Evolutionary conservation across 1,284 basidiomycete genomes (phyloP), one percentile per base, ranked within the genome.

Genomic region (Pseudozyma thailandica): DNA sequence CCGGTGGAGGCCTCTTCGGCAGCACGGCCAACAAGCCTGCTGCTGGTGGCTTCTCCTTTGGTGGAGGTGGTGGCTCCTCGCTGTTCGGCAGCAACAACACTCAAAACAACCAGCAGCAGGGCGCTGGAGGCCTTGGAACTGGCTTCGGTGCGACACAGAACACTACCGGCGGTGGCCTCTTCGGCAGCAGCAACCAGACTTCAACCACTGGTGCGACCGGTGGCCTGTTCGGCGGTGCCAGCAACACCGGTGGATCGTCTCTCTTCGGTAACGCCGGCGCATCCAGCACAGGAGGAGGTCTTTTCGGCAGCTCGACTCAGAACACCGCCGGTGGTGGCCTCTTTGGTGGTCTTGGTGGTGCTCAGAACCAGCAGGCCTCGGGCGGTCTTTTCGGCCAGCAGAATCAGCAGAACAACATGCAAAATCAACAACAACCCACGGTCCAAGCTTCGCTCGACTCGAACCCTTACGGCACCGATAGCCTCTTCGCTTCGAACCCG

Each of bases 381-480:
- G 57, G 57, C 20, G 56, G 66, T 21, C 55, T 72, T 18, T 70
- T 75, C 37, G 64, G 68, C 30, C 51, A 61, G 43, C 76, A 56
- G 50, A 68, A 73, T 37, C 77, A 76, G 77, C 37, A 49, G 15
- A 57, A 53, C 25, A 37, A 51, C 20, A 23, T 59, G 43, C 56
- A 66, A n/a, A 66, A 55, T 41, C 64, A 74, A 69, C 82, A 76
- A 59, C 81, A 83, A 81, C 57, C 87, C 13, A 85, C 86, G 0
- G 43, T 78, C 2, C 73, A 71, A 28, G 62, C 74, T 5, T 68
- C 76, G 46, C 92, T 98, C 78, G 90, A 91, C 45, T 90, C 93
- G 80, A 87, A 87, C 76, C 94, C 95, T 0, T 94, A 98, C 81
- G 91, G 91, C 39, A 87, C 89, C 59, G 93, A 92, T 79, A 85